Base-by-base conservation (phyloP, 371 early-diverging fungal genomes). In the Mucor lusitanicus region DNA sequence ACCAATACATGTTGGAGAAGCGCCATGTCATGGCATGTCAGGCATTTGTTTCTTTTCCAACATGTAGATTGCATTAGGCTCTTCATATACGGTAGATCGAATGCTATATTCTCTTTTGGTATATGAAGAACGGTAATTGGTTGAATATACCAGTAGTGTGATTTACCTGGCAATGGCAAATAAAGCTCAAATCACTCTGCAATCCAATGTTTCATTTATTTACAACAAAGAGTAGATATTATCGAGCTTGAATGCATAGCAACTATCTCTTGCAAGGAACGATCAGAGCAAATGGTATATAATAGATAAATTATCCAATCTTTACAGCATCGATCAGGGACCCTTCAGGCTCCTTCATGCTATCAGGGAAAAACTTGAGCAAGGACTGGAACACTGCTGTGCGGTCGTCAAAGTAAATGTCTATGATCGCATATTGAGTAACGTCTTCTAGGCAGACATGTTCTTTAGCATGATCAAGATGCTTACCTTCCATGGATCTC, bases 341-440 rank as follows among this genome's bases (percentile, higher is more conserved):
- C 4, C 80, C 87, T 33, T 83, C 81, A 8, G 94, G 94, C 67
- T 93, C 91, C 69, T 90, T 85, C 90, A 91, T 88, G 30, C 74
- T 64, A 9, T 83, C 79, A 2, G 94, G 91, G 78, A 94, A 94
- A 65, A 80, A 92, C 19, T 76, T 81, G 7, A 92, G 71, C 33
- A 94, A 71, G 12, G 65, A 63, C 57, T 93, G 89, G 61, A 86
- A 93, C 17, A 94, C 68, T 30, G 81, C 72, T 0, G 83, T 87
- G 7, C 94, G 82, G 2, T 59, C 60, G 1, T 21, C 27, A 54
- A 67, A 71, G 42, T 27, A 23, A 25, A 50, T 46, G 35, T 70
- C 71, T 69, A 59, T 12, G 7, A 1, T 15, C 1, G n/a, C n/a
- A n/a, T n/a, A n/a, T n/a, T 50, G 46, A 61, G 33, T 40, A 55